phyloP scores from a whole-genome alignment of 805 yeast genomes.

The Wickerhamiella hasegawae region DNA sequence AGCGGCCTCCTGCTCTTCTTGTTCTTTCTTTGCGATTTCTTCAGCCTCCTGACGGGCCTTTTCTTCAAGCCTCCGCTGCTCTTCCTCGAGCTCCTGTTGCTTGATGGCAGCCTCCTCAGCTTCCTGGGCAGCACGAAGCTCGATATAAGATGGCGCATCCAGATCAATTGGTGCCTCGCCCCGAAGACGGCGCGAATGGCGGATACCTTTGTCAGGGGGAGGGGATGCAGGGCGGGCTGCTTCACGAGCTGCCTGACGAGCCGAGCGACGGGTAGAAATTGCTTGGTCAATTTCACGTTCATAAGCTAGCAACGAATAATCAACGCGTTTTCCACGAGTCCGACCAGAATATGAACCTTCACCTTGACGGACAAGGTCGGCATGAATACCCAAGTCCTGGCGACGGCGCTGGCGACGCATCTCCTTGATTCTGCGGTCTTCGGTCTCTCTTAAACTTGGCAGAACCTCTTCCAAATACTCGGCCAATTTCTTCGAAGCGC shows the following conservation, averaged over 20 bases:
- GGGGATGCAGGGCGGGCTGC: neutral
- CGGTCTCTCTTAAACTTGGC: slow-evolving; percentile 10
- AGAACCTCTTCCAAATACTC: slow-evolving; percentile 11
- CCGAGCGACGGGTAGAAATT: neutral
- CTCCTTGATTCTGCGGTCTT: slow-evolving; percentile 10
- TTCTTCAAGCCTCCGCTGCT: neutral
- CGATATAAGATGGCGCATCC: neutral
- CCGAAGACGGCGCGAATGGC: slow-evolving; percentile 4
- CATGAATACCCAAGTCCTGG: slow-evolving; percentile 11
- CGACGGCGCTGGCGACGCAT: slow-evolving; percentile 10
- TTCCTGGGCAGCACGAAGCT: neutral
- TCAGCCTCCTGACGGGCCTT: too few species aligned
- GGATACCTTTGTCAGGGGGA: slow-evolving; percentile 1
- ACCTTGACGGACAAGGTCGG: slow-evolving; percentile 12
- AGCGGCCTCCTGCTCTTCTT: neutral
- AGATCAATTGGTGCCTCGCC: slow-evolving; percentile 1
- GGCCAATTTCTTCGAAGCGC: slow-evolving; percentile 8
- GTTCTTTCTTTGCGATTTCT: neutral
- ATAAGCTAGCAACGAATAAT: slow-evolving; percentile 4
- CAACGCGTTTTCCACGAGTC: slow-evolving; percentile 19
- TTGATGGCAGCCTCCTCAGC: neutral
- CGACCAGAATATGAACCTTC: slow-evolving; percentile 20
- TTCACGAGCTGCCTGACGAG: neutral
- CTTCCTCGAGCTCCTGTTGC: neutral
- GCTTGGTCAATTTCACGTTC: slow-evolving; percentile 2